phyloP scores from a whole-genome alignment of 805 yeast species.

The Candida stauntonica region DNA sequence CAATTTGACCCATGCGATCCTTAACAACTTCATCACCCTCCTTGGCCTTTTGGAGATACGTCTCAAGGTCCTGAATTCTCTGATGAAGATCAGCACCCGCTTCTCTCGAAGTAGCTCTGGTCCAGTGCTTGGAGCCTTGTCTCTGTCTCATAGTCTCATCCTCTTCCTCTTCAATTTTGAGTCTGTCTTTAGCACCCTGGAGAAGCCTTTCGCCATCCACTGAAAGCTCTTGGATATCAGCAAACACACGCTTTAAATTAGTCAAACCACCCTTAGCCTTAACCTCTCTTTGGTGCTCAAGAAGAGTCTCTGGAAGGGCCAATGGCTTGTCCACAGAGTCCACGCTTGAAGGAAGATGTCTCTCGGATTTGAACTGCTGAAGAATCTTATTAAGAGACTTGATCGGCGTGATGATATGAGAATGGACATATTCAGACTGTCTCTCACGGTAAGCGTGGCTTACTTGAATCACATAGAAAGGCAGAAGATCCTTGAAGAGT shows the following conservation, averaged over 20 bases:
- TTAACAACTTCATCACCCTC: conserved; percentile 55
- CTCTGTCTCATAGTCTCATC: conserved; percentile 48
- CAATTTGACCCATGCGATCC: conserved; percentile 44
- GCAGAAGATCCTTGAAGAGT: conserved; percentile 61
- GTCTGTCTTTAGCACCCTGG: conserved; percentile 40
- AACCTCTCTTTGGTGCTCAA: conserved; percentile 52
- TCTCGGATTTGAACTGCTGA: conserved; percentile 39
- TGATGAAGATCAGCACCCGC: conserved; percentile 38
- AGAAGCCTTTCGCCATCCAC: conserved; percentile 38
- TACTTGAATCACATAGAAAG: conserved; percentile 59
- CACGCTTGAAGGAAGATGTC: conserved; percentile 56
- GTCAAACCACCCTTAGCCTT: conserved; percentile 47
- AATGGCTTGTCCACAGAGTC: conserved; percentile 54
- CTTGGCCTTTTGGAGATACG: conserved; percentile 52
- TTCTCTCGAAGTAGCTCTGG: conserved; percentile 40
- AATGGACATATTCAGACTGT: conserved; percentile 46
- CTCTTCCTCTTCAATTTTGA: conserved; percentile 49
- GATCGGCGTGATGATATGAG: conserved; percentile 45
- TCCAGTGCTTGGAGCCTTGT: conserved; percentile 56
- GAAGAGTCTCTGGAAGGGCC: conserved; percentile 52
- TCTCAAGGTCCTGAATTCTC: conserved; percentile 41
- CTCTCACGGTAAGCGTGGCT: conserved; percentile 68
- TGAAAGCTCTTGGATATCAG: conserved; percentile 43
- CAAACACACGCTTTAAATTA: conserved; percentile 37
- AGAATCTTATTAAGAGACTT: conserved; percentile 42